Evolutionary conservation across 106 monocot species (phyloP), one percentile per base, ranked within the genome.

Genomic region (Triglochin maritima): DNA sequence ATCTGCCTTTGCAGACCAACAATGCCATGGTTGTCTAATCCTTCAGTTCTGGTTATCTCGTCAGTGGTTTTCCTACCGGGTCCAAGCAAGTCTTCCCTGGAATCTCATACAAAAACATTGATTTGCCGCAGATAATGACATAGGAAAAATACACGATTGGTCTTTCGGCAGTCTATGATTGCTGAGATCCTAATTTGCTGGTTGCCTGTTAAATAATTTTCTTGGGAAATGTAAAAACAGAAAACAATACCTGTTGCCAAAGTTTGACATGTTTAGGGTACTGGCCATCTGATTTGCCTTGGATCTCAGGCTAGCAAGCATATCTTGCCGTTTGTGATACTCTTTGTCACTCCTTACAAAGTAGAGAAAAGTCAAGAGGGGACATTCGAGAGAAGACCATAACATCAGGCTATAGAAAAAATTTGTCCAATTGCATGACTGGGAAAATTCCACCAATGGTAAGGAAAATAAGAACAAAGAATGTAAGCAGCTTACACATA

Each of bases 1-100:
- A 83, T 78, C 63, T 94, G 86, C 65, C 83, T 69, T 65, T 94
- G 94, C 46, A 94, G 76, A 70, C 70, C 70, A 59, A 94, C 82
- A 63, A 90, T 61, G 12, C 89, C 89, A 44, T 77, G 68, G 59
- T 87, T 94, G 45, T 90, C 94, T 72, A 94, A 75, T 41, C 79
- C 79, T 53, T 57, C 71, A 73, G 70, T 66, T 83, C 81, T 76
- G 49, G 54, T 85, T 69, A 87, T 74, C 74, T 87, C 94, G 70
- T 82, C 77, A 47, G 47, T 77, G 66, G 78, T 15, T 41, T 68
- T 82, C 44, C 63, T 81, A 56, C 79, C 73, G 16, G 65, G 80
- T 47, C 87, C 89, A 69, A 89, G 62, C 45, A 87, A 75, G 41
- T 94, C 87, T 63, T 86, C 87, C 71, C 89, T 87, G 52, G 51